Percentiles rank a stretch among this genome's conserved stretches.
Evolutionary conservation across 2,329 filamentous ascomycete species (phyloP).

Genomic region (Aphanoascus verrucosus): DNA sequence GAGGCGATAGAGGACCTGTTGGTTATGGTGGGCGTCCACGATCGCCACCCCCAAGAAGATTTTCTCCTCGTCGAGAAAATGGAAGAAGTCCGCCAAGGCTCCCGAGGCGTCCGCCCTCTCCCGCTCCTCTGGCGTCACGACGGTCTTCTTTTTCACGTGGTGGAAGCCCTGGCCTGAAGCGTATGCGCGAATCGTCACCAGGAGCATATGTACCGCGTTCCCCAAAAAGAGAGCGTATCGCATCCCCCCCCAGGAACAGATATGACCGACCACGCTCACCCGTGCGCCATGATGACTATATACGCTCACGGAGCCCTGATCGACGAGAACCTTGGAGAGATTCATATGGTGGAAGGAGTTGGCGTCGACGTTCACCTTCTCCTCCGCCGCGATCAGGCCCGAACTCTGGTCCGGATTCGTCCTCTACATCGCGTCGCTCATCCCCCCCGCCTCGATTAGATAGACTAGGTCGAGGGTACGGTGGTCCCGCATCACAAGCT

Average conservation of each 20-base stretch:
- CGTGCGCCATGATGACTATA: conserved; percentile 27
- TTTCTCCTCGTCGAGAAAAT: conserved; percentile 33
- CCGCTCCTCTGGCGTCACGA: conserved; percentile 18
- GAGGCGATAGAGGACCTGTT: conserved; percentile 25
- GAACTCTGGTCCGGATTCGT: conserved; percentile 45
- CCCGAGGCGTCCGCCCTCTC: conserved; percentile 33
- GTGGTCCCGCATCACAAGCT: conserved; percentile 25
- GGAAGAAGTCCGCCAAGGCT: conserved; percentile 30
- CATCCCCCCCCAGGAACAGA: conserved; percentile 22
- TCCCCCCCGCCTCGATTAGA: conserved; percentile 45
- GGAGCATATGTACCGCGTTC: conserved; percentile 24
- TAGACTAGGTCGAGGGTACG: conserved; percentile 19
- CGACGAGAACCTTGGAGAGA: conserved; percentile 43
- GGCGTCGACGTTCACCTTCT: conserved; percentile 47
- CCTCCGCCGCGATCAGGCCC: conserved; percentile 38
- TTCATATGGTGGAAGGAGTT: conserved; percentile 38
- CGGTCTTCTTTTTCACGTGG: conserved; percentile 24
- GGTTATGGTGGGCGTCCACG: conserved; percentile 27
- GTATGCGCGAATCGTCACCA: conserved; percentile 30
- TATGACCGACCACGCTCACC: conserved; percentile 34
- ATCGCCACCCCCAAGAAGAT: conserved; percentile 29
- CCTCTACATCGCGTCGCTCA: conserved; percentile 49
- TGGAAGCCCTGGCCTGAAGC: conserved; percentile 26
- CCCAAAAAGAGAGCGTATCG: conserved; percentile 27
- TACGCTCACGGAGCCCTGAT: conserved; percentile 45